Percentiles rank a stretch among this genome's conserved stretches.
Evolutionary conservation across 2,329 filamentous ascomycete genomes (phyloP).

Genomic region (Phyllosticta citriasiana): DNA sequence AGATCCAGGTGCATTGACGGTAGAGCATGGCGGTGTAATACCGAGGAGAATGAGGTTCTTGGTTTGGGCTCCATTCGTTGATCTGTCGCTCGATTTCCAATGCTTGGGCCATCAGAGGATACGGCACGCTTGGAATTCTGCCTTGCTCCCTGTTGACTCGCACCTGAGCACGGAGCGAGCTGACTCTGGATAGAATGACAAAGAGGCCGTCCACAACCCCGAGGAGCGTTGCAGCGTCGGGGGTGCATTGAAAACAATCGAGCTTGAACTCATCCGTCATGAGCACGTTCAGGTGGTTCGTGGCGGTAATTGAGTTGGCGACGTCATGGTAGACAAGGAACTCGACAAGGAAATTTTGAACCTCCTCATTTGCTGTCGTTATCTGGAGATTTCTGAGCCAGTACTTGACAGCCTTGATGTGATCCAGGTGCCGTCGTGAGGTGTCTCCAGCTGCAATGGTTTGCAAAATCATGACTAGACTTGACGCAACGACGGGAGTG

Average conservation of each 20-base stretch:
- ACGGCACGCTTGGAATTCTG: conserved; percentile 61
- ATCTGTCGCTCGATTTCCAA: conserved; percentile 68
- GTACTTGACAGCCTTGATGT: conserved; percentile 65
- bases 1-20: conserved; percentile 53
- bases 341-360: conserved; percentile 60
- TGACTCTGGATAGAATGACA: conserved; percentile 67
- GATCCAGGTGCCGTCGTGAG: conserved; percentile 53
- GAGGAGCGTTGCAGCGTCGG: conserved; percentile 52
- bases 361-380: conserved; percentile 50
- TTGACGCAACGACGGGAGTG: conserved; percentile 52
- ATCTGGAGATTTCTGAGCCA: conserved; percentile 54
- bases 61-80: conserved; percentile 59
- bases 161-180: conserved; percentile 64
- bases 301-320: conserved; percentile 46
- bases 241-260: conserved; percentile 45
- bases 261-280: conserved; percentile 44
- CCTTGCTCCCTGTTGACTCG: conserved; percentile 54
- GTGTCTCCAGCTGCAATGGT: conserved; percentile 50
- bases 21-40: conserved; percentile 50
- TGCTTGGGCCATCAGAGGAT: conserved; percentile 60
- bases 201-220: conserved; percentile 79
- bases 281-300: conserved; percentile 43
- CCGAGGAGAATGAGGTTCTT: conserved; percentile 41
- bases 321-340: conserved; percentile 79
- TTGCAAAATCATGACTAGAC: conserved; percentile 50